Evolutionary conservation across 371 early-diverging fungal species (phyloP).

Genomic region (Smittium culicis): DNA sequence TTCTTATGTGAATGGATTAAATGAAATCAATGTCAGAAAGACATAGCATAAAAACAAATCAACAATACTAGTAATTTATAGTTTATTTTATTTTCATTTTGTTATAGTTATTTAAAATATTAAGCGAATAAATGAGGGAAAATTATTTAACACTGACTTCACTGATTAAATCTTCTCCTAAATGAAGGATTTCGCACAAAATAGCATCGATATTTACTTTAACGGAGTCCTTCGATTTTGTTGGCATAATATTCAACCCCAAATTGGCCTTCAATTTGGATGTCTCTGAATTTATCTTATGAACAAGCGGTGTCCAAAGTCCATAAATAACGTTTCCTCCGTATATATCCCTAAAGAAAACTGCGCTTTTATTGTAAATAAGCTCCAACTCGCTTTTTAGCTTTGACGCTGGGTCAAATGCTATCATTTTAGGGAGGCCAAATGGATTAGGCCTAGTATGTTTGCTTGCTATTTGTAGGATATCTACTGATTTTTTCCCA

Average conservation of each 20-base stretch:
- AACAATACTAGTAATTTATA: too few species aligned
- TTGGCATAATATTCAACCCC: conserved; percentile 2
- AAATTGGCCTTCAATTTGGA: conserved; percentile 13
- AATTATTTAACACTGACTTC: conserved; percentile 12
- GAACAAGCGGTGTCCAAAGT: conserved; percentile 22
- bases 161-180: conserved; percentile 25
- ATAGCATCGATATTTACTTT: conserved; percentile 16
- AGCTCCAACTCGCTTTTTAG: conserved; percentile 20
- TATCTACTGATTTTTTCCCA: conserved; percentile 13
- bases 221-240: background rate
- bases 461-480: background rate
- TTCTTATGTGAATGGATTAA: too few species aligned
- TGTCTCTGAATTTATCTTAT: conserved; percentile 9
- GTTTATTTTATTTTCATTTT: too few species aligned
- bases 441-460: conserved; percentile 18
- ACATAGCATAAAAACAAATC: too few species aligned
- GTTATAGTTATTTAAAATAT: too few species aligned
- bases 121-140: background rate
- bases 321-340: conserved; percentile 25
- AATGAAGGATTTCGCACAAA: conserved; percentile 19
- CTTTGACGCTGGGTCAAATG: conserved; percentile 23
- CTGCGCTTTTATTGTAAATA: conserved; percentile 19
- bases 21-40: too few species aligned
- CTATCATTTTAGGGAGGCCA: conserved; percentile 18
- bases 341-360: conserved; percentile 24